phyloP scores from a whole-genome alignment of 345 rosid genomes.

The Populus nigra region DNA sequence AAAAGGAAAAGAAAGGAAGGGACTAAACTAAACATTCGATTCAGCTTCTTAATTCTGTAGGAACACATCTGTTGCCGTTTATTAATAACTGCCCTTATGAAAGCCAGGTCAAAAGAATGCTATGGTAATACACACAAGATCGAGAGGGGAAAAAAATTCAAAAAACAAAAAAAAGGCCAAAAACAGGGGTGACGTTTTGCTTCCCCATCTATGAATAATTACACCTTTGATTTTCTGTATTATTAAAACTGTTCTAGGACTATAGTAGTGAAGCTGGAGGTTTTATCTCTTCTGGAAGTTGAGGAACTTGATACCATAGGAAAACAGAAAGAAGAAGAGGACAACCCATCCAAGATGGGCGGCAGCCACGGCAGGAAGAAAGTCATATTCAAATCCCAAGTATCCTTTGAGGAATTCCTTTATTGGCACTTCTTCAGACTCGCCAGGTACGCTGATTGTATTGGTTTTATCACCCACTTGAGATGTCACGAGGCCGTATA shows the following conservation, averaged over 20 bases:
- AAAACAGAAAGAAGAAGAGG: constrained; percentile 47
- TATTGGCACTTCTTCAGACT: constrained; percentile 11
- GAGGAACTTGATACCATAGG: constrained; percentile 54
- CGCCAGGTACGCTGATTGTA: constrained; percentile 42
- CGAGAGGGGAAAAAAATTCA: accelerated
- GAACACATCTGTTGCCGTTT: too few species aligned
- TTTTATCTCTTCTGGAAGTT: constrained; percentile 59
- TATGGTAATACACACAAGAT: too few species aligned
- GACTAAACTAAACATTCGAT: too few species aligned
- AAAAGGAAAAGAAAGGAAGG: too few species aligned
- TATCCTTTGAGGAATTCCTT: constrained; percentile 44
- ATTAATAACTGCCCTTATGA: too few species aligned
- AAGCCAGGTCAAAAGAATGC: too few species aligned
- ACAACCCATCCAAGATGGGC: constrained; percentile 53
- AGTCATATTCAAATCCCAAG: constrained; percentile 50
- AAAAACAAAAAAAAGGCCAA: too few species aligned
- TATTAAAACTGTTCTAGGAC: background rate
- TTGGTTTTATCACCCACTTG: constrained; percentile 58
- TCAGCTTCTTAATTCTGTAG: too few species aligned
- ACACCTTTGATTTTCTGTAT: background rate
- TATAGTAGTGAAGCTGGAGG: background rate
- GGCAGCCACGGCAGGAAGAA: constrained; percentile 59
- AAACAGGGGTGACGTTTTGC: too few species aligned
- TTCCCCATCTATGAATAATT: background rate
- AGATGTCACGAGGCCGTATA: constrained; percentile 69